Base-by-base conservation (phyloP, 129 eudicot species). In the Flaveria ramosissima region DNA sequence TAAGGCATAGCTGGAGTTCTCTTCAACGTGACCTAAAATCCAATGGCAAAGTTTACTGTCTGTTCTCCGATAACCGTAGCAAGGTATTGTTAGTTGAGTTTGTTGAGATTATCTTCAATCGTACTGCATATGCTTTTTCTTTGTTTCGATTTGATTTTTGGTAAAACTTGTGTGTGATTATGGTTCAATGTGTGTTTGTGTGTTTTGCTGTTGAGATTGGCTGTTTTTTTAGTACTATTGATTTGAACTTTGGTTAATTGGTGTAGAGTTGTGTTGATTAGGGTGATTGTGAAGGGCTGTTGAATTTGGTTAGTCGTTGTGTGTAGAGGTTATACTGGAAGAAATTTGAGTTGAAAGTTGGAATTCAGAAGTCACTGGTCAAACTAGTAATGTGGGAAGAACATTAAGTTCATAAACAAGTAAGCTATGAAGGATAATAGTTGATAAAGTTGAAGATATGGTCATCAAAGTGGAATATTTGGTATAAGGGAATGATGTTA, bases 21-120 rank as follows among this genome's bases (percentile, higher is more conserved):
- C 68, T 84, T 41, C 83, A 72, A 30, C 83, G 51, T 2, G 24
- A 61, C 23, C 82, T 84, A 50, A 83, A 81, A 45, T 80, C 84
- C 81, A 68, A 73, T 46, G 78, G 80, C 73, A 83, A 83, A 80
- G 61, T 84, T 61, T 62, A 77, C 55, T 89, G 95, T 75, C 84
- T 89, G 15, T 89, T 89, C 84, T 86, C 91, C 0, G 77, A 78
- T 68, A 85, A 85, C 53, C 78, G 86, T 64, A 86, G 74, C 75
- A 88, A 89, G 95, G 95, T 86, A 81, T 60, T 23, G 39, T 24
- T 7, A 21, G 4, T 23, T 12, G 3, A 2, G 2, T n/a, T 79
- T 13, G 30, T 27, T 30, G 36, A 30, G 36, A 26, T 13, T 36
- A 10, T 4, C 47, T 19, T 59, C 10, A 53, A 17, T 61, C 9